Evolutionary conservation across 1,284 basidiomycete genomes (phyloP), one percentile per base, ranked within the genome.

Genomic region (Schizopora paradoxa): DNA sequence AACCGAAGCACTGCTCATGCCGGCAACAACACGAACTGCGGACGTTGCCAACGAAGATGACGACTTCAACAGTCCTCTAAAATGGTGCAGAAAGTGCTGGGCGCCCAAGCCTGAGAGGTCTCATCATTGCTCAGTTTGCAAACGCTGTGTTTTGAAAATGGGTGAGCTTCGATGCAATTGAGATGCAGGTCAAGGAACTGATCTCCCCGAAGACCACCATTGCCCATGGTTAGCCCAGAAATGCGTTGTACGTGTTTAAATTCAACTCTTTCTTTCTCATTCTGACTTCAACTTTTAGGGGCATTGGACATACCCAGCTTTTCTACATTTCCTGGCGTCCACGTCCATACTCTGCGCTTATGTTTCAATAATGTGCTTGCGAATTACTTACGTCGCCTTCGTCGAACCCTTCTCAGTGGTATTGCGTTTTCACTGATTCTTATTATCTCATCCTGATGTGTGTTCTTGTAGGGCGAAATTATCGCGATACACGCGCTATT

Each of bases 101-200:
- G 79, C 73, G 19, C 78, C 82, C 0, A 91, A 90, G 64, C 88
- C 89, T 2, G 89, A 92, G 58, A 69, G 91, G 44, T 70, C 86
- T 6, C 91, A 93, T 61, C 91, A 94, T 58, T 92, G 88, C 60
- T 76, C 76, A 2, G 64, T 74, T 29, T 93, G 91, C 60, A 74
- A 79, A 32, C 72, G 82, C 32, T 93, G 91, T 61, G 81, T 90
- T 6, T 66, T 93, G 35, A 92, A 91, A 67, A 87, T 92, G 81
- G 85, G 89, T 86, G 43, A 45, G 78, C 62, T 7, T 34, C n/a
- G n/a, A 14, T 21, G 34, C 14, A 19, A 6, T n/a, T 31, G 41
- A 39, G 36, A 51, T 43, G 50, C 34, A 11, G 22, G n/a, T 41
- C 44, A 55, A 54, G 56, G 51, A 23, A 53, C 35, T 52, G 10